Base-by-base conservation (phyloP, 1,139 yeast genomes). In the Debaryomyces udenii region DNA sequence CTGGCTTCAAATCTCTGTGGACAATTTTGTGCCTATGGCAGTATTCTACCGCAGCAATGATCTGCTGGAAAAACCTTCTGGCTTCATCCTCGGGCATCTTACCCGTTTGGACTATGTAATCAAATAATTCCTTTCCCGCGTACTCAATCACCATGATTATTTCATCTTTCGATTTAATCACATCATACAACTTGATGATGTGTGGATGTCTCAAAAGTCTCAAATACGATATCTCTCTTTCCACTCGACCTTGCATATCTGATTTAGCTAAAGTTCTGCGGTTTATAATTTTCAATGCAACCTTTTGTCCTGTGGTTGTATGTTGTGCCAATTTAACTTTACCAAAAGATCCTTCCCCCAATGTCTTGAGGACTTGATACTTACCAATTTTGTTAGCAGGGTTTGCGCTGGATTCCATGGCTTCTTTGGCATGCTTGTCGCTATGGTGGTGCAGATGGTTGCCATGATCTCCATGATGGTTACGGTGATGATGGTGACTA, bases 11-110 rank as follows among this genome's bases (percentile, higher is more conserved):
- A 66, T 93, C 99, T 53, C 99, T 75, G 61, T 93, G 99, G 32
- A 94, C 99, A 70, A 93, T 93, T 68, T 93, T 93, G 66, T 93
- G 98, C 48, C 96, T 79, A 65, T 93, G 99, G 60, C 99, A 94
- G 68, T 94, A 94, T 57, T 91, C 98, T 2, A 93, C 97, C 2
- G 99, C 99, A 28, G 96, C 93, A 44, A 93, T 91, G 42, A 93
- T 94, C 64, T 93, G 99, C 62, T 94, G 99, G 67, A 94, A 94
- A 57, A 93, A 94, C 45, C 98, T 72, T 47, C 98, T 76, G 0
- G 96, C 99, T 63, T 93, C 98, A 47, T 83, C 81, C 63, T 94
- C 99, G 29, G 86, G 83, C 96, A 94, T 88, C 57, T 89, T 85
- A 27, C 97, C 98, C 53, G 91, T 76, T 61, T 91, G 98, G 13